Evolutionary conservation across 1,284 basidiomycete species (phyloP), one percentile per base, ranked within the genome.

Genomic region (Fistulina hepatica): DNA sequence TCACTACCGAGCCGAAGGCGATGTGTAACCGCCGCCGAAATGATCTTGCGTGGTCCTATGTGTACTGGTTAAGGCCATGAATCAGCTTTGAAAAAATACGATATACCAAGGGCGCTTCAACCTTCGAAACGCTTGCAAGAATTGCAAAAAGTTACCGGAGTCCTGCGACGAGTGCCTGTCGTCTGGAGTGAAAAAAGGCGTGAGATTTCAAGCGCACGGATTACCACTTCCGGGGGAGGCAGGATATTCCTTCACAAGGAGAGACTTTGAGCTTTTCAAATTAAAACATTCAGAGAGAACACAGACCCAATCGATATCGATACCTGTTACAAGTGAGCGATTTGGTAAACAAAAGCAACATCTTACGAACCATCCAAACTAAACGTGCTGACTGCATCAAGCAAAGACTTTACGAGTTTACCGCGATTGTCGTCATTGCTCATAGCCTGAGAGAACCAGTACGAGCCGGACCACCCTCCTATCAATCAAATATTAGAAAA

Each of bases 271-370:
- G n/a, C n/a, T n/a, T n/a, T n/a, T n/a, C n/a, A 32, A 12, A 19
- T 28, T 12, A 33, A 35, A 11, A 13, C 15, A 6, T n/a, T 10
- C n/a, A 3, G n/a, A 22, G 30, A 10, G 15, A 23, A 33, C 11
- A 45, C 49, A 22, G 47, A 65, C 67, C 71, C 81, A 86, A 52
- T 88, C 83, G 43, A 86, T 71, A 54, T 86, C 82, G 48, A 88
- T 71, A 44, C 71, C 83, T 51, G n/a, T n/a, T 30, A 5, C 26
- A 12, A 40, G 8, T 23, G 10, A 27, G 12, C 37, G 16, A 11
- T 41, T 19, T 27, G 39, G 25, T 19, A 8, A 12, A 21, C n/a
- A n/a, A n/a, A 3, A 19, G 26, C 6, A 23, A 5, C 16, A 8
- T 16, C 16, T 22, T 3, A 26, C 54, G 34, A 23, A 62, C 71